Percentiles rank a stretch among this genome's conserved stretches.
phyloP scores from a whole-genome alignment of 1,139 yeast species.

The Yamadazyma membranifaciens region DNA sequence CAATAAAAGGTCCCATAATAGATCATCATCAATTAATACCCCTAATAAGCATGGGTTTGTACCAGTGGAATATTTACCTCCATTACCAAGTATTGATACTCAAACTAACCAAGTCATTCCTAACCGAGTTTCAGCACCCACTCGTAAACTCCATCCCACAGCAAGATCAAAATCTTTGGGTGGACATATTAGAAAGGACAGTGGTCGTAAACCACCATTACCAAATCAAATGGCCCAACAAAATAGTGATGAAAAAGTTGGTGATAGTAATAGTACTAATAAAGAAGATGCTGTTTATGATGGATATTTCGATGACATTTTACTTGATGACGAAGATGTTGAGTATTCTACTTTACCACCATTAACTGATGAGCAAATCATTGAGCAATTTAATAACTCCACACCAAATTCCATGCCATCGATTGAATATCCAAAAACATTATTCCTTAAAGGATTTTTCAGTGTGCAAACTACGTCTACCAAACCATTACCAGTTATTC shows the following conservation, averaged over 20 bases:
- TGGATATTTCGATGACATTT: slow-evolving; percentile 67
- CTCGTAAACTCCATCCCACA: slow-evolving; percentile 60
- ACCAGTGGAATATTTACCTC: slow-evolving; percentile 49
- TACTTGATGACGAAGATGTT: slow-evolving; percentile 33
- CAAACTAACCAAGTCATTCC: slow-evolving; percentile 24
- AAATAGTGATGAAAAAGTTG: slow-evolving; percentile 41
- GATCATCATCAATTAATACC: slow-evolving; percentile 28
- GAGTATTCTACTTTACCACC: slow-evolving; percentile 36
- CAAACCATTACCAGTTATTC: slow-evolving; percentile 83
- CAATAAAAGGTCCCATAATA: slow-evolving; percentile 20
- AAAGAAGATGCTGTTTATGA: slow-evolving; percentile 26
- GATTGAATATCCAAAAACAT: slow-evolving; percentile 87
- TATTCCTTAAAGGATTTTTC: slow-evolving; percentile 91
- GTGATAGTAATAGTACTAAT: slow-evolving; percentile 4
- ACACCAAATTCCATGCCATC: slow-evolving; percentile 86
- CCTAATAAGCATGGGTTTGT: slow-evolving; percentile 40
- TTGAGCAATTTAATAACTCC: slow-evolving; percentile 68
- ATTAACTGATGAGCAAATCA: slow-evolving; percentile 61
- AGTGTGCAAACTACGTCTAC: slow-evolving; percentile 95
- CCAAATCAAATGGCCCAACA: slow-evolving; percentile 47
- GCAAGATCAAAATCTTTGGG: slow-evolving; percentile 91
- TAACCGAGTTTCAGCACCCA: slow-evolving; percentile 11
- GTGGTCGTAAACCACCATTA: slow-evolving; percentile 40
- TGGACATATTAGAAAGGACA: slow-evolving; percentile 64
- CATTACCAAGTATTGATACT: slow-evolving; percentile 44